Base-by-base conservation (phyloP, 345 rosid genomes). In the Gossypium anomalum region DNA sequence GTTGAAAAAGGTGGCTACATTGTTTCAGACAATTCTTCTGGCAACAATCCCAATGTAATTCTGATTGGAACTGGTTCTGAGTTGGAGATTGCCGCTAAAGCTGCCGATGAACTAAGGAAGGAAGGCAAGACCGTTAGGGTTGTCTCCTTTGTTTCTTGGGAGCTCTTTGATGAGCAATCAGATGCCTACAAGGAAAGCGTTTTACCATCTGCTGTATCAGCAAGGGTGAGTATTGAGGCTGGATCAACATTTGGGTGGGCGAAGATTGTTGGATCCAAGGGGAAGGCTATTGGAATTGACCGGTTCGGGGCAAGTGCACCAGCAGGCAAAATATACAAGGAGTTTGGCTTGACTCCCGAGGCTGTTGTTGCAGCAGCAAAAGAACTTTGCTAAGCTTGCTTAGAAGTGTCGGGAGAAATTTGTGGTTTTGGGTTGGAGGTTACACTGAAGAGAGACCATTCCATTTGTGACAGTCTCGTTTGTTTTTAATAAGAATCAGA, bases 21-120 rank as follows among this genome's bases (percentile, higher is more conserved):
- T 15, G 82, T 96, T 69, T 89, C 99, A 3, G 98, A 93, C 87
- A 86, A 96, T 73, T 93, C 99, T 0, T 78, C 92, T 1, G 90
- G 90, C n/a, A 96, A 93, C 84, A 92, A 96, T 69, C 99, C 99
- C 0, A 92, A 96, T 74, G 87, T 93, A 61, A 96, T 93, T 75
- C 83, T 96, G 89, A 86, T 93, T 12, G 99, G 97, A 76, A 96
- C 99, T 34, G 99, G 99, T 44, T 93, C 98, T 2, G 99, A 96
- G 82, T 80, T 96, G 79, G 97, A 93, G 83, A 92, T 93, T 65
- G 98, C 97, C 27, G 93, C 86, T 47, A 82, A 87, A 68, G 98
- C 98, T 56, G 99, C 68, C 0, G 97, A 88, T 10, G 87, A 85
- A 73, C 91, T 96, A 15, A 88, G 86, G 78, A 90, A 89, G 87